Evolutionary conservation across 2,329 filamentous ascomycete genomes (phyloP), one percentile per base, ranked within the genome.

Genomic region (Neofusicoccum ribis): DNA sequence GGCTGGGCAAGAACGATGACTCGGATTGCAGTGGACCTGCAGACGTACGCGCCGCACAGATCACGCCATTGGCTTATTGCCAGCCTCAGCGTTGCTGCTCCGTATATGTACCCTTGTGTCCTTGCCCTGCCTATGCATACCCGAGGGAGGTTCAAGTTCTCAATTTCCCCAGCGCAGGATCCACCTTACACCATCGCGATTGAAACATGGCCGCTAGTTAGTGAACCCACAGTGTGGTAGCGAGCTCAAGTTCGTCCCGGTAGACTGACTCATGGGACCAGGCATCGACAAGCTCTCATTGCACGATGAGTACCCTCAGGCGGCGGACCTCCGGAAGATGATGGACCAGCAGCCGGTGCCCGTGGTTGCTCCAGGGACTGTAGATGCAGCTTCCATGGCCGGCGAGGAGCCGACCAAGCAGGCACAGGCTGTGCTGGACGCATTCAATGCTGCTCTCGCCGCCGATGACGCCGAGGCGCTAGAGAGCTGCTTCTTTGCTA

Each of bases 341-440:
- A 20, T 63, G 46, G 39, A n/a, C 20, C 17, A 44, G 36, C 23
- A 63, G 2, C 23, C 59, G 12, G 34, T 63, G 7, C 59, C 59
- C 9, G 59, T 39, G 3, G 17, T 51, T 17, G 14, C 59, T 43
- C 52, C 23, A 6, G 59, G n/a, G 15, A 43, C 36, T 15, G 17
- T 36, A 14, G 46, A 51, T 17, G 9, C 43, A 14, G 17, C 5
- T 15, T 15, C 44, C 12, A 15, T 62, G 14, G 11, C 46, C 12
- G 44, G 36, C 12, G 47, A 62, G n/a, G 59, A 62, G 6, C 59
- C 59, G 7, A 62, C 20, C 20, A 43, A 12, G 17, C 59, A 62
- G 37, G 36, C 34, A 34, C 37, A 34, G 6, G 36, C 8, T 1
- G 59, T 62, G 34, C 46, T 62, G 12, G 46, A 49, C 9, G 9